Conservation (phyloP, 441 rosid species). For the Gossypium lobatum region DNA sequence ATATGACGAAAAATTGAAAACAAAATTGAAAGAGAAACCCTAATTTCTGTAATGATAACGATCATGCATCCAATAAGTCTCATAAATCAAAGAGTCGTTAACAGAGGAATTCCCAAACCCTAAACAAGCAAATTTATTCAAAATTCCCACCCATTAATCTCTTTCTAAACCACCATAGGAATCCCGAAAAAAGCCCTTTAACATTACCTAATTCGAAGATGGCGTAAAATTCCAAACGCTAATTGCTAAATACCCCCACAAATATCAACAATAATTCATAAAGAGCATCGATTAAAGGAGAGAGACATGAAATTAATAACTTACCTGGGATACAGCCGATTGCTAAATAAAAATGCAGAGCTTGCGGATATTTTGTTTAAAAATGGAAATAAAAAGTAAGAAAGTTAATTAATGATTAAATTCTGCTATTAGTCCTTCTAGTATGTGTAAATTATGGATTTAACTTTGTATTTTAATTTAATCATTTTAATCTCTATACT, state of each 20-base stretch:
- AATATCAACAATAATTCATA: not conserved
- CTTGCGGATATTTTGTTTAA: not conserved
- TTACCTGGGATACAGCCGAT: not conserved
- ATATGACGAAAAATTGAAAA: not conserved
- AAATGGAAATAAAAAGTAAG: not conserved
- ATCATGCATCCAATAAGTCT: not conserved
- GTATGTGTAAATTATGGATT: no score
- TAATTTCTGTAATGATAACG: not conserved
- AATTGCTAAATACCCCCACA: not conserved
- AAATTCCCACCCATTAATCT: not conserved
- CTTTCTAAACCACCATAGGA: not conserved
- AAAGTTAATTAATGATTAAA: not conserved
- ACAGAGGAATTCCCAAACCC: not conserved
- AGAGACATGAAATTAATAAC: not conserved
- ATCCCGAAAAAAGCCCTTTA: not conserved
- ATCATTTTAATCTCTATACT: no score
- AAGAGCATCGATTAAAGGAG: not conserved
- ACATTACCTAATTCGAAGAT: not conserved
- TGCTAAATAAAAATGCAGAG: not conserved
- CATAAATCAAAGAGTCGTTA: not conserved
- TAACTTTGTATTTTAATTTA: no score
- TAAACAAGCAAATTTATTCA: not conserved
- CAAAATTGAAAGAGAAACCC: not conserved
- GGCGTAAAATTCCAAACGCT: not conserved
- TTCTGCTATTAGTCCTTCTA: no score